Percentiles rank a stretch among this genome's conserved stretches.
These are phyloP conservation scores for Citrus unshiu DNA, from an alignment of 345 rosid genomes.

Conservation along the genomic window DNA sequence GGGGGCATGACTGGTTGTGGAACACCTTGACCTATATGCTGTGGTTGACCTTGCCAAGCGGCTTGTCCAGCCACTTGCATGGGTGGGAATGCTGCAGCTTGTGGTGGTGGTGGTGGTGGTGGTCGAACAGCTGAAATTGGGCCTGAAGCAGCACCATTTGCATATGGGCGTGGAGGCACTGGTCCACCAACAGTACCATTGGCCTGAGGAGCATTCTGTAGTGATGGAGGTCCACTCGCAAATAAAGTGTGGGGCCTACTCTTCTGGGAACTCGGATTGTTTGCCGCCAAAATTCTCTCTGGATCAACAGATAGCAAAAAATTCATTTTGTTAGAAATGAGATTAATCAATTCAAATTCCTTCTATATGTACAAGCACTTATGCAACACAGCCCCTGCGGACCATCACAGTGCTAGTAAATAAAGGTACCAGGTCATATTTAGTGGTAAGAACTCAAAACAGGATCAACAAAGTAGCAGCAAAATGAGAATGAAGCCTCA, in stretches of 20 bases:
- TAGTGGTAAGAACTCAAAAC: not conserved
- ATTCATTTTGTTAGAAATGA: not conserved
- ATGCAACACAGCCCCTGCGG: not conserved
- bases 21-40: conserved; percentile 53
- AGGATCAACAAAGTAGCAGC: not conserved
- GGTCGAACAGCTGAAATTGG: conserved; percentile 53
- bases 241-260: conserved; percentile 96
- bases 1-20: conserved; percentile 48
- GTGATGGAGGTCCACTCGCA: conserved; percentile 87
- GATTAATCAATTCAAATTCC: not conserved
- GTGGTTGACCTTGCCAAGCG: conserved; percentile 73
- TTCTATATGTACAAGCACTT: not conserved
- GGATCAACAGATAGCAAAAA: conserved; percentile 17
- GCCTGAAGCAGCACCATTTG: conserved; percentile 55
- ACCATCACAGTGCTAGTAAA: not conserved
- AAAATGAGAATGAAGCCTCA: conserved; percentile 25
- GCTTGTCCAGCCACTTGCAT: conserved; percentile 50
- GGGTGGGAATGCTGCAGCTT: conserved; percentile 44
- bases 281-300: conserved; percentile 98
- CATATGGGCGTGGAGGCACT: conserved; percentile 67
- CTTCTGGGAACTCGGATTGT: conserved; percentile 74
- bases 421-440: not conserved
- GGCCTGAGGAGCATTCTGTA: conserved; percentile 47
- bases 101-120: conserved; percentile 80
- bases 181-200: conserved; percentile 54